Conservation (phyloP, 148 eudicot genomes). For the Rheum nobile region DNA sequence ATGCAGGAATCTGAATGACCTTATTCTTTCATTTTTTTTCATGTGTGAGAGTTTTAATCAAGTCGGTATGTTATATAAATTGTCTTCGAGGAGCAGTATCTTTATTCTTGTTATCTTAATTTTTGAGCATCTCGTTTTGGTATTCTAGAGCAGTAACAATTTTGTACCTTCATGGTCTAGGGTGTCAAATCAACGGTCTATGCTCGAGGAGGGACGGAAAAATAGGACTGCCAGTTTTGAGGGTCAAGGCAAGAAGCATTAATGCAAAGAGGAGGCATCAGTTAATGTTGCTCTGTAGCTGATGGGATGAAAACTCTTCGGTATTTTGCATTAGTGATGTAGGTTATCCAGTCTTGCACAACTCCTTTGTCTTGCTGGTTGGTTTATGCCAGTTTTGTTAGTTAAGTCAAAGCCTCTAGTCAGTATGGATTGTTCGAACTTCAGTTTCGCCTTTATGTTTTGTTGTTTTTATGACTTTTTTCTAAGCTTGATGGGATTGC, state of each 20-base stretch:
- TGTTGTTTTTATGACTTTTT: conserved; percentile 22
- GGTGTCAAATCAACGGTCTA: conserved; percentile 34
- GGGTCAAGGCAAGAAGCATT: conserved; percentile 48
- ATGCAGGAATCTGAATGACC: not conserved
- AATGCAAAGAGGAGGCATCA: conserved; percentile 14
- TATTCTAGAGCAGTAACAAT: conserved; percentile 2
- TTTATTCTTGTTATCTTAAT: not conserved
- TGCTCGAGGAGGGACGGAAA: conserved; percentile 45
- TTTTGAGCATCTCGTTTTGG: not conserved
- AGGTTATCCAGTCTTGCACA: conserved; percentile 44
- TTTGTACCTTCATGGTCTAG: conserved; percentile 25
- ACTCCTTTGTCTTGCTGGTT: conserved; percentile 35
- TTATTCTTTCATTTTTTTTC: not conserved
- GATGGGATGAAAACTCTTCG: conserved; percentile 17
- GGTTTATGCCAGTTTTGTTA: conserved; percentile 51
- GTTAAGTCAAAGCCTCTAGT: conserved; percentile 66
- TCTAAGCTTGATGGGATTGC: conserved; percentile 17
- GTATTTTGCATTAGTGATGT: conserved; percentile 32
- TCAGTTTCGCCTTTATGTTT: conserved; percentile 44
- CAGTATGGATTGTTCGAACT: conserved; percentile 44
- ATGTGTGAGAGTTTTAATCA: conserved; percentile 2
- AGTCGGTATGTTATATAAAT: not conserved
- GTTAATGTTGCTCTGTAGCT: conserved; percentile 10
- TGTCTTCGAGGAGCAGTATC: not conserved
- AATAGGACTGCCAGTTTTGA: conserved; percentile 31